A percentile compares a stretch with the other conserved stretches of the same genome.
Conservation (phyloP, 371 early-diverging fungal species). For the Mucor lusitanicus region DNA sequence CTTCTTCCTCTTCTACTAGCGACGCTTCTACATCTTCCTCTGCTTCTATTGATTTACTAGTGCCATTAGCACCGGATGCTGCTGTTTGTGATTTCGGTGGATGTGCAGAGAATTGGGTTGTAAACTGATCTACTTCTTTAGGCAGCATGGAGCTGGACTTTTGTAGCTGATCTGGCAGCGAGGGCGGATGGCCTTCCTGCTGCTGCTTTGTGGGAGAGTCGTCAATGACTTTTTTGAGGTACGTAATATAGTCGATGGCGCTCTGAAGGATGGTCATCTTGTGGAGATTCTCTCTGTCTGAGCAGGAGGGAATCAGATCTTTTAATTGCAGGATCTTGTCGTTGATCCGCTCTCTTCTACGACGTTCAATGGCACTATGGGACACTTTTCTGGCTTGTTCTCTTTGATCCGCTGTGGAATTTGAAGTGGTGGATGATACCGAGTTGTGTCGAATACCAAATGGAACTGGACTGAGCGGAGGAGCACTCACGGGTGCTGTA, state of each 20-base stretch:
- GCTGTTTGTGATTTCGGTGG: background rate
- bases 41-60: background rate
- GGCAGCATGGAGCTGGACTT: conserved; percentile 34
- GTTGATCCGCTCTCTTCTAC: conserved; percentile 78
- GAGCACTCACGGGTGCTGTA: background rate
- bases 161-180: background rate
- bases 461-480: background rate
- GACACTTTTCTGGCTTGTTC: conserved; percentile 67
- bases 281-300: conserved; percentile 65
- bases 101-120: conserved; percentile 28
- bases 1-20: conserved; percentile 14
- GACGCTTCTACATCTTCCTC: background rate
- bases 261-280: conserved; percentile 73
- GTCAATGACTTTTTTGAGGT: conserved; percentile 32
- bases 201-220: background rate
- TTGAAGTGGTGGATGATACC: conserved; percentile 3
- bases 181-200: background rate
- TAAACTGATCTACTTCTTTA: conserved; percentile 43
- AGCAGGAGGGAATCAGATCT: conserved; percentile 55
- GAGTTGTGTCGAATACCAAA: conserved; percentile 5
- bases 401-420: conserved; percentile 40
- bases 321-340: conserved; percentile 59
- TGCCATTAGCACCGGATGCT: too few relatives aligned
- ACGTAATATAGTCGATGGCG: conserved; percentile 73
- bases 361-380: conserved; percentile 78